phyloP scores from a whole-genome alignment of 192 early-diverging fungal species.

The Backusella tarrabulga region DNA sequence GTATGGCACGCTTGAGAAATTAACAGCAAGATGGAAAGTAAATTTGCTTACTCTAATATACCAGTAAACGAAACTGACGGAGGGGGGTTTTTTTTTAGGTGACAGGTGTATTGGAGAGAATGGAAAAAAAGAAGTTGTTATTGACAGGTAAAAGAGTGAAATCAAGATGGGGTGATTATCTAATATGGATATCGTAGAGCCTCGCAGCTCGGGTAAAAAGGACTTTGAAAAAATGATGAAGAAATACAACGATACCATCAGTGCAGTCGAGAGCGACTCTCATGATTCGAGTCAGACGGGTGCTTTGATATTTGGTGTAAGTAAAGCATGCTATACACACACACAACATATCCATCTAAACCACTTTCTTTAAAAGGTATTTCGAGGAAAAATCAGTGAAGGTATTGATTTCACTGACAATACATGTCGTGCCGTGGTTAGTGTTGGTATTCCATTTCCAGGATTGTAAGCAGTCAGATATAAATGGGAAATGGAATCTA shows the following conservation, averaged over 20 bases:
- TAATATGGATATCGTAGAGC: not conserved
- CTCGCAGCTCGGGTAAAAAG: not conserved
- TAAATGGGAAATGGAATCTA: too few relatives aligned
- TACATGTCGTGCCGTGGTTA: slow-evolving; percentile 62
- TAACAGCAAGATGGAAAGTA: slow-evolving; percentile 32
- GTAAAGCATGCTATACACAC: too few relatives aligned
- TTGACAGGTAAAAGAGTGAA: slow-evolving; percentile 2
- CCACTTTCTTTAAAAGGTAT: slow-evolving; percentile 35
- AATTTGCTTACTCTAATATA: not conserved
- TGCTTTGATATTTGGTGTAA: slow-evolving; percentile 63
- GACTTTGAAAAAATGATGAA: slow-evolving; percentile 29
- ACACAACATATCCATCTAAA: too few relatives aligned
- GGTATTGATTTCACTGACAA: slow-evolving; percentile 74
- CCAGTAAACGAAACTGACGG: too few relatives aligned
- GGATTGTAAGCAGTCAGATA: slow-evolving; percentile 22
- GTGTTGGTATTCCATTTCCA: slow-evolving; percentile 64
- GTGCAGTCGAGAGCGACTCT: not conserved
- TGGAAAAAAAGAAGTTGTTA: slow-evolving; percentile 13
- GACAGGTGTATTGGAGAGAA: slow-evolving; percentile 17
- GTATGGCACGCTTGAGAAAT: slow-evolving; percentile 28
- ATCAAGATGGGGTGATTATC: too few relatives aligned
- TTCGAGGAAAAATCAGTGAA: slow-evolving; percentile 70
- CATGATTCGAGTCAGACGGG: slow-evolving; percentile 31
- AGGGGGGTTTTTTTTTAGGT: slow-evolving; percentile 3
- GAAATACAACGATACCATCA: slow-evolving; percentile 13